A percentile compares a stretch with the other conserved stretches of the same genome.
Conservation (phyloP, 2,329 filamentous ascomycete genomes). For the Pseudogymnoascus destructans region DNA sequence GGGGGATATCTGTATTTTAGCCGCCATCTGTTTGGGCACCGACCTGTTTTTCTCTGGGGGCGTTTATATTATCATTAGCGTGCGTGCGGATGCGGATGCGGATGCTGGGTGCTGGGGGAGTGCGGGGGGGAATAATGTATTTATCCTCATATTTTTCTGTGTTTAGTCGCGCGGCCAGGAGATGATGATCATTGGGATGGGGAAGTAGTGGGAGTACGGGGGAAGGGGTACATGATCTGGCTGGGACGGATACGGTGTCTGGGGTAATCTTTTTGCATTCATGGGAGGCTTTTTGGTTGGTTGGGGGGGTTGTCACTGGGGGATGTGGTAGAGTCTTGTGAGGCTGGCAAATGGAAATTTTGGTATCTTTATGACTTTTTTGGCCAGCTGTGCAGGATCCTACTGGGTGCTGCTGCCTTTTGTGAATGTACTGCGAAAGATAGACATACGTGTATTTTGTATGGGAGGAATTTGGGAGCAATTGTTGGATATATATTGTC, state of each 20-base stretch:
- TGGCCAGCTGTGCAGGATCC: not conserved
- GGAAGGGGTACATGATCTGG: not conserved
- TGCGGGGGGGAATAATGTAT: not conserved
- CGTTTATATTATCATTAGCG: slow-evolving; percentile 5
- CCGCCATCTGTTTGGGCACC: not conserved
- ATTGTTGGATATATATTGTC: not conserved
- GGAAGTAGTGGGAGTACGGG: not conserved
- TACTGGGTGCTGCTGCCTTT: not conserved
- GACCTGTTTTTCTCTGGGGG: not conserved
- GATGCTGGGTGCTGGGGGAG: not conserved
- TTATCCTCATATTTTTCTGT: not conserved
- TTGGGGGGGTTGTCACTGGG: not conserved
- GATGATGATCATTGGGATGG: not conserved
- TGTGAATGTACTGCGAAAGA: not conserved
- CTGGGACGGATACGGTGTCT: not conserved
- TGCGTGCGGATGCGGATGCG: not conserved
- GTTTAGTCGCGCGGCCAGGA: not conserved
- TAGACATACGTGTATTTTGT: not conserved
- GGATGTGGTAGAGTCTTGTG: not conserved
- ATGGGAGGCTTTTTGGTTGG: not conserved
- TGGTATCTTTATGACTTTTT: not conserved
- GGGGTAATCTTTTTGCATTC: not conserved
- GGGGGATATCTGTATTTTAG: not conserved
- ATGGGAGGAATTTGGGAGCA: not conserved
- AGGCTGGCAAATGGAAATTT: not conserved